Evolutionary conservation across 192 early-diverging fungal species (phyloP).

Genomic region (Gorgonomyces haynaldii): DNA sequence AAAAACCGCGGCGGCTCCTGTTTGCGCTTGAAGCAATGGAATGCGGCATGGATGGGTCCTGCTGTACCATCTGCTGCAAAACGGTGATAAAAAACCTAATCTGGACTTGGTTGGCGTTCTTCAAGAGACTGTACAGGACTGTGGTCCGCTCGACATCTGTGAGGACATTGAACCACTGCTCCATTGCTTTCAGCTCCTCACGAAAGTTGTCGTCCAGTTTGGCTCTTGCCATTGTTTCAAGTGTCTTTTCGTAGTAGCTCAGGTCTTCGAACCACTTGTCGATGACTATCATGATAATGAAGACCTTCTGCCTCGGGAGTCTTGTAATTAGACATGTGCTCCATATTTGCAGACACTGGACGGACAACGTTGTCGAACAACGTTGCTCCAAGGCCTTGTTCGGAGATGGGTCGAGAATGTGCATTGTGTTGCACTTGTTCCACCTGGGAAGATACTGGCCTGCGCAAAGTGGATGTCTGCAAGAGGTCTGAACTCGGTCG

Average conservation of each 20-base stretch:
- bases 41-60: too few relatives aligned
- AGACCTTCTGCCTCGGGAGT: slow-evolving; percentile 5
- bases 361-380: too few relatives aligned
- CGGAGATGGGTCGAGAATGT: too few relatives aligned
- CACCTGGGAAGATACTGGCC: too few relatives aligned
- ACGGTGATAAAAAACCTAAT: slow-evolving; percentile 91
- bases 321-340: too few relatives aligned
- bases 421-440: too few relatives aligned
- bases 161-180: slow-evolving; percentile 88
- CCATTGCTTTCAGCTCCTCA: slow-evolving; percentile 69
- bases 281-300: slow-evolving; percentile 37
- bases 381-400: too few relatives aligned
- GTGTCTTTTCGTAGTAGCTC: slow-evolving; percentile 78
- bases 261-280: slow-evolving; percentile 89
- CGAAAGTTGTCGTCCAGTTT: slow-evolving; percentile 32
- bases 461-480: too few relatives aligned
- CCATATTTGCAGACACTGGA: too few relatives aligned
- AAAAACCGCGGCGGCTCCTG: too few relatives aligned
- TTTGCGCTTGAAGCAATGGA: too few relatives aligned
- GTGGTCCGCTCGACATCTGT: slow-evolving; percentile 84
- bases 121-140: slow-evolving; percentile 83
- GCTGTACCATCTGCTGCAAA: slow-evolving; percentile 84
- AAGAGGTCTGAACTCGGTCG: too few relatives aligned
- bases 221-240: slow-evolving; percentile 75
- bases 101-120: slow-evolving; percentile 82